Evolutionary conservation across 768 basidiomycete genomes (phyloP).

Genomic region (Xerocomus brunneocitrinus): DNA sequence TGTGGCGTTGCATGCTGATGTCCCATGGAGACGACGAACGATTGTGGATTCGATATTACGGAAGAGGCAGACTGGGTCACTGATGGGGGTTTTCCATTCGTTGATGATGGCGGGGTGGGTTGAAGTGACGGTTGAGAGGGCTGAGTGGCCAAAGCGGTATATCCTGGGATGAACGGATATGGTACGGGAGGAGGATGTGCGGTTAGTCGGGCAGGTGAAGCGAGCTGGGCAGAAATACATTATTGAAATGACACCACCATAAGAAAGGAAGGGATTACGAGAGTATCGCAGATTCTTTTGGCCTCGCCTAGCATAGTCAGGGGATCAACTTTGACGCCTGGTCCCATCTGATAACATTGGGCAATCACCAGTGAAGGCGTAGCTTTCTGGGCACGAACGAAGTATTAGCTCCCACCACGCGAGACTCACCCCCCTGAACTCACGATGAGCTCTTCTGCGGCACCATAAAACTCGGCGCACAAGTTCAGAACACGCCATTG

Average conservation of each 20-base stretch:
- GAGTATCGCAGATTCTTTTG: conserved; percentile 70
- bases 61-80: conserved; percentile 34
- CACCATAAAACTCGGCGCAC: conserved; percentile 82
- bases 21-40: conserved; percentile 68
- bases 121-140: conserved; percentile 31
- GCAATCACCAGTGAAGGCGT: conserved; percentile 69
- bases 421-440: conserved; percentile 30
- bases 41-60: conserved; percentile 66
- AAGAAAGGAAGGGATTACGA: conserved; percentile 41
- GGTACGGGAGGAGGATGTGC: conserved; percentile 61
- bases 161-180: conserved; percentile 44
- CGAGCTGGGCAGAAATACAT: conserved; percentile 44
- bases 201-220: conserved; percentile 68
- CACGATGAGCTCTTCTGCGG: conserved; percentile 80
- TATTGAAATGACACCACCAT: conserved; percentile 7
- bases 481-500: conserved; percentile 81
- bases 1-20: conserved; percentile 46
- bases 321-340: conserved; percentile 66
- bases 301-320: conserved; percentile 70
- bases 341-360: conserved; percentile 76
- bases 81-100: conserved; percentile 32
- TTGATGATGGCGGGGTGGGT: conserved; percentile 35
- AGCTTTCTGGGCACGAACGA: conserved; percentile 36
- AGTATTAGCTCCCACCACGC: conserved; percentile 5
- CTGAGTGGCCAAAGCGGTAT: conserved; percentile 24